Percentiles rank a stretch among this genome's conserved stretches.
Conservation (phyloP, 768 basidiomycete species). For the Pisolithus microcarpus region DNA sequence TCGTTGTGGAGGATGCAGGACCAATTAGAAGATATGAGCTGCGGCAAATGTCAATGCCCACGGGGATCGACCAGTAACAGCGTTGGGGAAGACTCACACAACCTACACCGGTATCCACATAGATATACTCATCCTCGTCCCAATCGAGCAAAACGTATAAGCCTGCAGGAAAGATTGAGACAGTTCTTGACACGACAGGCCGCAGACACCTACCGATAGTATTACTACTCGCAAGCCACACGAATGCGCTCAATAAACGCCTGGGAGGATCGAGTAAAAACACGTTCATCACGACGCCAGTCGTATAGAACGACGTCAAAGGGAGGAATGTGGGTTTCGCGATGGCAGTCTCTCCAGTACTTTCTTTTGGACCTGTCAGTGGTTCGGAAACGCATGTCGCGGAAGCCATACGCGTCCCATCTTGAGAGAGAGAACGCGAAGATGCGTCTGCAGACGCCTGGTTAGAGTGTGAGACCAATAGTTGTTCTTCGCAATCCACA, state of each 20-base stretch:
- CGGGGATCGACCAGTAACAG: background rate
- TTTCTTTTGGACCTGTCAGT: conserved; percentile 7
- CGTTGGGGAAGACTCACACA: conserved; percentile 44
- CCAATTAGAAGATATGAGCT: conserved; percentile 70
- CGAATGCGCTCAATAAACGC: conserved; percentile 57
- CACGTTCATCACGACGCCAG: conserved; percentile 70
- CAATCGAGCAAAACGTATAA: conserved; percentile 63
- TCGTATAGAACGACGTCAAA: conserved; percentile 56
- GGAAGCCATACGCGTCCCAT: background rate
- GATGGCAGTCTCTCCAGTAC: conserved; percentile 6
- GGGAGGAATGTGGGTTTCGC: conserved; percentile 45
- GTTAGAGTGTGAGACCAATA: background rate
- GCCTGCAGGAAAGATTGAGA: conserved; percentile 31
- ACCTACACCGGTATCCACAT: conserved; percentile 66
- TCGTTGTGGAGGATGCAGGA: conserved; percentile 63
- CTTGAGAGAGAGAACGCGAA: background rate
- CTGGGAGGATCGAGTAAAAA: conserved; percentile 63
- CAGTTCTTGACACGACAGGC: no score
- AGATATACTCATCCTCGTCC: conserved; percentile 59
- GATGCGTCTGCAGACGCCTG: background rate
- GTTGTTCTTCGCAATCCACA: conserved; percentile 13
- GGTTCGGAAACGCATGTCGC: background rate
- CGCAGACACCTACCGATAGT: conserved; percentile 21
- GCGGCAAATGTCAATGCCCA: background rate
- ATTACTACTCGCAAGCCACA: conserved; percentile 49